Conservation (phyloP, 208 protist genomes). For the Angomonas ambiguus region DNA sequence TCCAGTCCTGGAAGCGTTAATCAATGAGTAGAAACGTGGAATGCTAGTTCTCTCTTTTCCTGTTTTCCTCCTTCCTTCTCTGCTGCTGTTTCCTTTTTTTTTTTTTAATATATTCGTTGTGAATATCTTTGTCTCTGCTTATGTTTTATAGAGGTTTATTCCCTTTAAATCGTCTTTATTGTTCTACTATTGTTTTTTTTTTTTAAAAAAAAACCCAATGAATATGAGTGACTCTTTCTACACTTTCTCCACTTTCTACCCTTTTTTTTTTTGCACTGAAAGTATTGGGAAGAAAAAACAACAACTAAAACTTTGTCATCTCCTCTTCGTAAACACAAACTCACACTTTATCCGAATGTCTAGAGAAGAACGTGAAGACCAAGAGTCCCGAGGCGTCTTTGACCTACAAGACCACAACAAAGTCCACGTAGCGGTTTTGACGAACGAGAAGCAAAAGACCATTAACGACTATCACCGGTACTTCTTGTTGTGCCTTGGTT, state of each 20-base stretch:
- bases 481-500: conserved; percentile 7
- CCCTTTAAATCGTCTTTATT: conserved; percentile 1
- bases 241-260: neutral
- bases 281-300: neutral
- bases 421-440: conserved; percentile 14
- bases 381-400: neutral
- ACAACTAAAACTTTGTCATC: neutral
- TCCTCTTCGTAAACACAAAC: neutral
- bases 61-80: conserved; percentile 3
- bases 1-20: conserved; percentile 29
- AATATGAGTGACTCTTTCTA: neutral
- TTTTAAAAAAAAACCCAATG: neutral
- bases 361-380: neutral
- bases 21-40: conserved; percentile 20
- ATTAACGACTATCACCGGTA: conserved; percentile 16
- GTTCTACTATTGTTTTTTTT: neutral
- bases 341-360: neutral
- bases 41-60: neutral
- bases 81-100: conserved; percentile 9
- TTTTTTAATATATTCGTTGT: conserved; percentile 12
- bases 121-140: no score
- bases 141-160: no score
- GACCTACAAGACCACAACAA: conserved; percentile 7
- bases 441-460: conserved; percentile 6
- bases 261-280: neutral